These are phyloP conservation scores for Claviceps humidiphila DNA, from an alignment of 2,329 filamentous ascomycete genomes.

Conservation along the genomic window DNA sequence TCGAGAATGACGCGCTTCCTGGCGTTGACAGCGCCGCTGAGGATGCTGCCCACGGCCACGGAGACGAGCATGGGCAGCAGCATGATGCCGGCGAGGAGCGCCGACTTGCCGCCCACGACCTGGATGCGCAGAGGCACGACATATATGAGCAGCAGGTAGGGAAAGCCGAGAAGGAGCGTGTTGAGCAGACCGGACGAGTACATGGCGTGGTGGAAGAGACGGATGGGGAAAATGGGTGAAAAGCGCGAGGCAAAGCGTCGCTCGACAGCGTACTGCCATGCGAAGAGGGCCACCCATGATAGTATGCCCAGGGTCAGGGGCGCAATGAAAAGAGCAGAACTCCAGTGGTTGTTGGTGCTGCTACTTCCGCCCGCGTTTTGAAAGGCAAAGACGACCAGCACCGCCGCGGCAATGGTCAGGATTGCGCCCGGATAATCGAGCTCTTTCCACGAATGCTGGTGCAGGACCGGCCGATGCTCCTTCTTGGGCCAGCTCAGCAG, in stretches of 20 bases:
- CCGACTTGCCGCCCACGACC: constrained; percentile 32
- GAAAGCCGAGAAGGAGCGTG: constrained; percentile 36
- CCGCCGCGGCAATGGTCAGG: constrained; percentile 38
- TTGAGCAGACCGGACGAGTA: constrained; percentile 30
- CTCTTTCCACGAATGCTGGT: constrained; percentile 31
- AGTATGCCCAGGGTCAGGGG: constrained; percentile 17
- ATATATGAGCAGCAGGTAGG: constrained; percentile 35
- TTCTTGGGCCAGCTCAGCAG: constrained; percentile 34
- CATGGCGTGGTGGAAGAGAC: constrained; percentile 32
- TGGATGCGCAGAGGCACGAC: constrained; percentile 36
- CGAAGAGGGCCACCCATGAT: constrained; percentile 15
- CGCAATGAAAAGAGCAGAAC: constrained; percentile 20
- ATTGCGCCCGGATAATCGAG: constrained; percentile 40
- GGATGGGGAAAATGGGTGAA: constrained; percentile 32
- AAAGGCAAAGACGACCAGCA: constrained; percentile 44
- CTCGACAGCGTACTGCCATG: constrained; percentile 17
- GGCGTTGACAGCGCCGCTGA: constrained; percentile 29
- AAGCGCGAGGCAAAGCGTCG: constrained; percentile 15
- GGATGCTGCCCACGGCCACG: constrained; percentile 30
- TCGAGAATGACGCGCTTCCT: constrained; percentile 28
- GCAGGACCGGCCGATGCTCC: constrained; percentile 23
- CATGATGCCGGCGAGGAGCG: constrained; percentile 35
- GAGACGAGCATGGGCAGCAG: constrained; percentile 39
- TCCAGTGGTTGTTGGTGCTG: constrained; percentile 25
- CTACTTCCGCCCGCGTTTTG: constrained; percentile 28